Evolutionary conservation across 176 grass and related monocot genomes (phyloP).

Genomic region (Eleusine coracana): DNA sequence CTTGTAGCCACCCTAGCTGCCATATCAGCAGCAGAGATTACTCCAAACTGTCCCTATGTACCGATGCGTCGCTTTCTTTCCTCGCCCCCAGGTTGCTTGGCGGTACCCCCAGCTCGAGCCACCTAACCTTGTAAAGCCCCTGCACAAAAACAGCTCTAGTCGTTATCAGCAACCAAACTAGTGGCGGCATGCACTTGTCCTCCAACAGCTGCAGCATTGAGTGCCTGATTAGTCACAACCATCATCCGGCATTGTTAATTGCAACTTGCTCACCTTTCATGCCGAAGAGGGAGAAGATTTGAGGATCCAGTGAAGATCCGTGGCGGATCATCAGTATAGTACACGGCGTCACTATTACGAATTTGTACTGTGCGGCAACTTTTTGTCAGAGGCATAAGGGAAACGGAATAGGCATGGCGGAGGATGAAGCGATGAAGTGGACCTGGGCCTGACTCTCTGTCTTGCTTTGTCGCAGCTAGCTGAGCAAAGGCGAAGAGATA

Average conservation of each 20-base stretch:
- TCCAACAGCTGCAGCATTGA: not conserved
- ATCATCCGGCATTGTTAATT: not conserved
- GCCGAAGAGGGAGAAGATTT: not conserved
- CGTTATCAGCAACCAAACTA: constrained; percentile 7
- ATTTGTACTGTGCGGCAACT: not conserved
- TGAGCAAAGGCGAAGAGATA: not conserved
- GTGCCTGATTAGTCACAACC: not conserved
- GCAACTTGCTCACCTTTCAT: not conserved
- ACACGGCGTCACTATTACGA: not conserved
- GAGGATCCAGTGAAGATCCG: not conserved
- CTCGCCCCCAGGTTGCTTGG: not conserved
- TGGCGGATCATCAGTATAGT: not conserved
- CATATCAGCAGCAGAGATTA: not conserved
- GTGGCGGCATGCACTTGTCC: not conserved
- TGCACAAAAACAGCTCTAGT: not conserved
- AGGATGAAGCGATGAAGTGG: not conserved
- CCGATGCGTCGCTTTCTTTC: constrained; percentile 4
- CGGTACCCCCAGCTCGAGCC: not conserved
- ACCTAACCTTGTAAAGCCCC: constrained; percentile 12
- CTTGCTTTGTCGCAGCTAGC: not conserved
- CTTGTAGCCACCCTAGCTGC: not conserved
- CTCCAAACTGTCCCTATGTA: not conserved
- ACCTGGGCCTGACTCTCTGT: not conserved
- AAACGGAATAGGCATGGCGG: not conserved
- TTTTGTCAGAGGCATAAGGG: not conserved